These are phyloP conservation scores for Hippophae rhamnoides DNA, from an alignment of 306 rosid species.

Conservation along the genomic window DNA sequence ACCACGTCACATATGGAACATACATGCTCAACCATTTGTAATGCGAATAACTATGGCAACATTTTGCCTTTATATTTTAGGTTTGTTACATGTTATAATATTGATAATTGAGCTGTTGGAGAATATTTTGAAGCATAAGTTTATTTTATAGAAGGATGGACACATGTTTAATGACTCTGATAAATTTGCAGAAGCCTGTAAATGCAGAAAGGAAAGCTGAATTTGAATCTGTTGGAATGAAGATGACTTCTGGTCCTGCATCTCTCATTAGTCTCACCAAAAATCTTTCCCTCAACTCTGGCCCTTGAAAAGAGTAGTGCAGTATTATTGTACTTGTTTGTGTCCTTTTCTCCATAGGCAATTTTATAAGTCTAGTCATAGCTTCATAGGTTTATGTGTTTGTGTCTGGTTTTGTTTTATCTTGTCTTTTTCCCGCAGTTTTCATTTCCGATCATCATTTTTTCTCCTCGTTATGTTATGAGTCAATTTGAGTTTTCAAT, in stretches of 20 bases:
- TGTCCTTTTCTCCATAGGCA: slow-evolving; percentile 1
- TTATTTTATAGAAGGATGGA: no score
- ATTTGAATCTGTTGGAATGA: slow-evolving; percentile 24
- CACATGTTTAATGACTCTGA: not conserved
- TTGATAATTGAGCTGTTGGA: no score
- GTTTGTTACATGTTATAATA: no score
- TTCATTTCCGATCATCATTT: not conserved
- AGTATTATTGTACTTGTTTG: slow-evolving; percentile 1
- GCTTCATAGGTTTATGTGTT: not conserved
- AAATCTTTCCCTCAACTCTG: slow-evolving; percentile 37
- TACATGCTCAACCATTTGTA: no score
- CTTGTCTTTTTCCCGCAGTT: not conserved
- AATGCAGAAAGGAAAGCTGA: slow-evolving; percentile 20
- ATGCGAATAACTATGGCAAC: no score
- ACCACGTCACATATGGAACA: no score
- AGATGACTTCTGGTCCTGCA: slow-evolving; percentile 16
- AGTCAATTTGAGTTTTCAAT: not conserved
- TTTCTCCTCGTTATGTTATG: not conserved
- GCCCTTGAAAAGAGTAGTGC: slow-evolving; percentile 17
- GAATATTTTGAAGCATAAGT: no score
- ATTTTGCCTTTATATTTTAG: no score
- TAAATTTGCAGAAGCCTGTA: slow-evolving; percentile 26
- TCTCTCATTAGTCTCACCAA: slow-evolving; percentile 33
- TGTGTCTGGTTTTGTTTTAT: not conserved
- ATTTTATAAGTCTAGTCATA: not conserved